Evolutionary conservation across 768 basidiomycete species (phyloP).

Genomic region (Pleurotus citrinopileatus): DNA sequence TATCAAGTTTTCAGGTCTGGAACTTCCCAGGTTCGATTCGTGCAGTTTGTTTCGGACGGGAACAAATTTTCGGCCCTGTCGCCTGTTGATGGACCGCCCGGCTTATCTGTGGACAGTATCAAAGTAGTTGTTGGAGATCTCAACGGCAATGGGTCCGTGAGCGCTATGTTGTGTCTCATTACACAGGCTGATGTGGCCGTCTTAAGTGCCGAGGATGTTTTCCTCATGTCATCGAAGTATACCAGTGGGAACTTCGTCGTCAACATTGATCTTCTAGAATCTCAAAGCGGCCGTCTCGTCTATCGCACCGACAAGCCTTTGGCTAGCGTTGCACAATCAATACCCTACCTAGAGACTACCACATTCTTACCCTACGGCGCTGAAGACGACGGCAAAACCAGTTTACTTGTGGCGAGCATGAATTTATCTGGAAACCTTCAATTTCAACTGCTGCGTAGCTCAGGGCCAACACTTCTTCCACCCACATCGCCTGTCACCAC

Average conservation of each 20-base stretch:
- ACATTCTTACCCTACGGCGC: not conserved
- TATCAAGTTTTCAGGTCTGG: not conserved
- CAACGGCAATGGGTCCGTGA: not conserved
- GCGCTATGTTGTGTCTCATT: not conserved
- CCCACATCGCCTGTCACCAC: not conserved
- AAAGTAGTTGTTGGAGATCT: slow-evolving; percentile 3
- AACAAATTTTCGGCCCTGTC: not conserved
- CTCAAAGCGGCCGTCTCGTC: not conserved
- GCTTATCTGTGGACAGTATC: not conserved
- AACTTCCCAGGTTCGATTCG: not conserved
- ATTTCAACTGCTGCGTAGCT: not conserved
- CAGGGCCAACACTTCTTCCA: not conserved
- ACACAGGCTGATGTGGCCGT: not conserved
- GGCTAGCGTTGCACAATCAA: not conserved
- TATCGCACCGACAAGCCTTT: not conserved
- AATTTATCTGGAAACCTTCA: not conserved
- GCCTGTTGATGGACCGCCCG: not conserved
- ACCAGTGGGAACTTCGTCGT: not conserved
- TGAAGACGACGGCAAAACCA: not conserved
- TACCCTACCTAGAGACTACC: not conserved
- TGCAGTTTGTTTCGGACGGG: not conserved
- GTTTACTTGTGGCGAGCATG: not conserved
- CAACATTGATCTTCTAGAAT: not conserved
- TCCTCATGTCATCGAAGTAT: not conserved
- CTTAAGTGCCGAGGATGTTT: not conserved